Base-by-base conservation (phyloP, 1,139 yeast species). In the Blastobotrys ciferrii region DNA sequence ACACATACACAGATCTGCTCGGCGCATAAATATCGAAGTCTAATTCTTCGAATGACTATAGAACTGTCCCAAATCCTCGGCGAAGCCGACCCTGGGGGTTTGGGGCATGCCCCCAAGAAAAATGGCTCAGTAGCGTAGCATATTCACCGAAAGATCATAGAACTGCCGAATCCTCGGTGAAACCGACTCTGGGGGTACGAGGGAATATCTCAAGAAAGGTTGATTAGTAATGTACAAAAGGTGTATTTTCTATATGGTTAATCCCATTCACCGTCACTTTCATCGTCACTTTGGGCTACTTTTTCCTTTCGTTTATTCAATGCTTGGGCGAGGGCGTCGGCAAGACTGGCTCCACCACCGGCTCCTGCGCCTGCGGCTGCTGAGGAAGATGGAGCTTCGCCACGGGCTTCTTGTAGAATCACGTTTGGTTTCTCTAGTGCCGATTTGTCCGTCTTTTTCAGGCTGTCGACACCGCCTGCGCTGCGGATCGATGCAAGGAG, bases 251-350 rank as follows among this genome's bases (percentile, higher is more conserved):
- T 23, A 23, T 23, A 23, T 23, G 28, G 9, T 23, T 9, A 23
- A 23, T 23, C 28, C 84, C 84, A 80, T 45, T 81, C 86, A 54
- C 80, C 87, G 33, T 79, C 81, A 47, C 82, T 85, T 57, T 91
- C 97, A 56, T 86, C 95, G 59, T 88, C 96, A 59, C 91, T 84
- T 33, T 77, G 81, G 1, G 89, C 80, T 7, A 91, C 95, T 64
- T 87, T 88, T 31, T 78, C 81, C 70, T 91, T 91, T 60, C 98
- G 77, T 53, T 81, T 79, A 58, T 76, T 85, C 57, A 91, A 74
- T 1, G 98, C 98, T 23, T 85, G 87, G 2, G 95, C 91, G 48
- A 91, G 72, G 0, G 96, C 96, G 66, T 87, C 95, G 0, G 96
- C 96, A 47, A 89, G 71, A 42, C 79, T 76, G 1, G 78, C 82